These are phyloP conservation scores for Lentinula sp. DNA, from an alignment of 768 basidiomycete species.

Conservation along the genomic window DNA sequence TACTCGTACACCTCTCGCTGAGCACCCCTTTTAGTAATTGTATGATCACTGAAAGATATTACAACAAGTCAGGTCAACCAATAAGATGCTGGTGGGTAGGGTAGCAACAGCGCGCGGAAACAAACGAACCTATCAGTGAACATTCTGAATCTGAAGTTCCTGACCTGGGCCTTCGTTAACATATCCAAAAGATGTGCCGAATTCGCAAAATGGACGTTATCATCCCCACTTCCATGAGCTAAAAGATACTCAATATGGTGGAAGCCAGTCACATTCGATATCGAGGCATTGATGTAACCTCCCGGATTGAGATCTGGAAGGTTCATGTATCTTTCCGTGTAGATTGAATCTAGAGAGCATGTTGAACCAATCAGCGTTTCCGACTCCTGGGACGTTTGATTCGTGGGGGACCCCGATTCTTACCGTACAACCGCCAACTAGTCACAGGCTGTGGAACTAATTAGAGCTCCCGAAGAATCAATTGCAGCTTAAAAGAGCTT, in stretches of 20 bases:
- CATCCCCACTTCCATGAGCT: conserved; percentile 92
- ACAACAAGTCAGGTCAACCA: conserved; percentile 9
- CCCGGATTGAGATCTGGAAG: conserved; percentile 69
- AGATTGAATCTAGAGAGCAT: conserved; percentile 69
- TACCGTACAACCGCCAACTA: conserved; percentile 79
- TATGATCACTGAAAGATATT: conserved; percentile 60
- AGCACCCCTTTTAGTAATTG: conserved; percentile 68
- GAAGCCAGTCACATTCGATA: conserved; percentile 87
- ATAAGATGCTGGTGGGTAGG: conserved; percentile 12
- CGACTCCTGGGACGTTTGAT: background rate
- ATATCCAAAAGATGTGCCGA: conserved; percentile 90
- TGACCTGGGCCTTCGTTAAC: conserved; percentile 72
- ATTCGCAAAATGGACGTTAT: conserved; percentile 95
- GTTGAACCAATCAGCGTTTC: conserved; percentile 1
- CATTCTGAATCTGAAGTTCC: conserved; percentile 85
- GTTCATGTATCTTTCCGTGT: conserved; percentile 97
- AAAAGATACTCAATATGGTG: conserved; percentile 73
- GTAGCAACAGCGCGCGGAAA: conserved; percentile 11
- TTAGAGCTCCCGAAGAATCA: background rate
- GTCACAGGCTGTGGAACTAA: conserved; percentile 63
- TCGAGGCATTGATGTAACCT: conserved; percentile 88
- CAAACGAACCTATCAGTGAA: conserved; percentile 83
- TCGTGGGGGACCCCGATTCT: conserved; percentile 13
- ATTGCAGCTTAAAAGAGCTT: conserved; percentile 21
- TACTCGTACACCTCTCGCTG: conserved; percentile 83